Evolutionary conservation across 768 basidiomycete genomes (phyloP), one percentile per base, ranked within the genome.

Genomic region (Holtermanniella nyarrowii): DNA sequence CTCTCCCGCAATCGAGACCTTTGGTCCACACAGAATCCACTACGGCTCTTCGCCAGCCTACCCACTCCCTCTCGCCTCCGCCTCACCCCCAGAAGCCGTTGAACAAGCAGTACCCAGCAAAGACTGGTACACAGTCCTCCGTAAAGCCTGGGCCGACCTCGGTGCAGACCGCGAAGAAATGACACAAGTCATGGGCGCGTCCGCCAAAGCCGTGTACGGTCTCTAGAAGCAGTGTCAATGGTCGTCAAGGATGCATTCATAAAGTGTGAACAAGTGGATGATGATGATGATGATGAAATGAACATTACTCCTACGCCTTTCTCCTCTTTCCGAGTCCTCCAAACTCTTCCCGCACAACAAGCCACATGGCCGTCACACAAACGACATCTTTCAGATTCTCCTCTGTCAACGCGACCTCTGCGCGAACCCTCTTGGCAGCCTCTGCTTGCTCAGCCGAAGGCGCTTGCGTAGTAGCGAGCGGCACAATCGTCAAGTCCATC

Each of bases 381-480:
- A 93, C 81, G 16, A 87, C 77, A 73, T 96, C 91, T 73, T 95
- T 91, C 72, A 95, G 83, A 71, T 91, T 88, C 73, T 93, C 90
- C 43, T 87, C 88, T 1, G 81, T 86, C 46, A 96, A 72, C 26
- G 80, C 72, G 40, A 87, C 70, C 24, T 80, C 82, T 12, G 59
- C 58, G 31, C 53, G 46, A n/a, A 57, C 54, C 47, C 42, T 43
- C 24, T 52, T 39, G 16, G 42, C 42, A 22, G 54, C 16, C 21
- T 50, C 46, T 18, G 13, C 24, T 5, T 26, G 46, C 52, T 48
- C 40, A 11, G 52, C 55, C 5, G 18, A 46, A 21, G n/a, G 7
- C 10, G 57, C 39, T 16, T 46, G 51, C 21, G 63, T 47, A 5
- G 66, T 49, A 0, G 69, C 66, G 41, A 91, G 76, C 56, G 84